phyloP scores from a whole-genome alignment of 805 yeast species.

The Candida methanosorbosa region DNA sequence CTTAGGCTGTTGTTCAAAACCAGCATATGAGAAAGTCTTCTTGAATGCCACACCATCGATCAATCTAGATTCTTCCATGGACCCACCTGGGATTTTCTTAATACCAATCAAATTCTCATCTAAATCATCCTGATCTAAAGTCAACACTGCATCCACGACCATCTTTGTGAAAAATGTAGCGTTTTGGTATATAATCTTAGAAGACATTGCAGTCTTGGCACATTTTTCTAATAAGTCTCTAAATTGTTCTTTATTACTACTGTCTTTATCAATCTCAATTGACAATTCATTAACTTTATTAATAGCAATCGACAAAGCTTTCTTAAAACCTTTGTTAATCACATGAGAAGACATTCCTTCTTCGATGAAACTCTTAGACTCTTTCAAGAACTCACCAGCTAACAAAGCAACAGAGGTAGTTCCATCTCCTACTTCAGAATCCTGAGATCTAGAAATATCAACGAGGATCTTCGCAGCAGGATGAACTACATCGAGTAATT shows the following conservation, averaged over 20 bases:
- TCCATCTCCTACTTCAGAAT: constrained; percentile 98
- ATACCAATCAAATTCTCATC: constrained; percentile 90
- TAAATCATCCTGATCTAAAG: constrained; percentile 75
- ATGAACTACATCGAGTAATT: constrained; percentile 88
- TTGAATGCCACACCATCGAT: constrained; percentile 95
- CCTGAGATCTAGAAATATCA: constrained; percentile 92
- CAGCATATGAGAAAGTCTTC: constrained; percentile 96
- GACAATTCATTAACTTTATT: constrained; percentile 66
- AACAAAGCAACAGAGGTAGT: constrained; percentile 91
- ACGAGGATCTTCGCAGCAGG: constrained; percentile 97
- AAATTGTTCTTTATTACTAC: constrained; percentile 42
- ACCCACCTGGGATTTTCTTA: constrained; percentile 93
- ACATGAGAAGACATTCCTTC: constrained; percentile 93
- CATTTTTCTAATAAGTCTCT: constrained; percentile 79
- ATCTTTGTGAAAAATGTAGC: constrained; percentile 85
- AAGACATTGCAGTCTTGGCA: constrained; percentile 96
- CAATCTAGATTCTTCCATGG: constrained; percentile 86
- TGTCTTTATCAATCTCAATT: constrained; percentile 46
- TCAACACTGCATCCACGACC: constrained; percentile 92
- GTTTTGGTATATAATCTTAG: constrained; percentile 84
- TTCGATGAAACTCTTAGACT: constrained; percentile 83
- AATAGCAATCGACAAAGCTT: constrained; percentile 72
- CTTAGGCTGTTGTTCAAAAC: constrained; percentile 98
- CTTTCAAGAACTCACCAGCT: constrained; percentile 92
- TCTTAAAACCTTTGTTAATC: constrained; percentile 79